Conservation (phyloP, 2,329 filamentous ascomycete genomes). For the Xylaria sp. region DNA sequence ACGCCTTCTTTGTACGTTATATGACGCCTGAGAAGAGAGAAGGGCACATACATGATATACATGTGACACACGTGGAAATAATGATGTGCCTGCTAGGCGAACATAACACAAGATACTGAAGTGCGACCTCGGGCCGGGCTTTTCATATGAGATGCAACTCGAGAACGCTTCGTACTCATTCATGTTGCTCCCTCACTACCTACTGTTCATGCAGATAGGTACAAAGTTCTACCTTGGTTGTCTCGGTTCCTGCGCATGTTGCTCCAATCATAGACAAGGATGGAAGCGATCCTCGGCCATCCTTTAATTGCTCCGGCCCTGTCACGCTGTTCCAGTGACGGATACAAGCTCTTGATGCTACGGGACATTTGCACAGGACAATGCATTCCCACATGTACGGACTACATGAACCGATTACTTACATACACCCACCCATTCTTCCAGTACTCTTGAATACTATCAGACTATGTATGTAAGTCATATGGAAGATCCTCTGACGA, state of each 20-base stretch:
- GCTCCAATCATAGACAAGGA: constrained; percentile 1
- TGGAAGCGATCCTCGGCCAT: constrained; percentile 12
- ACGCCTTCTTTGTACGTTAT: background rate
- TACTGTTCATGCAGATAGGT: background rate
- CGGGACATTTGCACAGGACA: too few relatives aligned
- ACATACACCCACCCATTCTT: too few relatives aligned
- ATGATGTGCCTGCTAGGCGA: too few relatives aligned
- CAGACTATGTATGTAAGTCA: too few relatives aligned
- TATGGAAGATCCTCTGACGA: too few relatives aligned
- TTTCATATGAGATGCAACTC: background rate
- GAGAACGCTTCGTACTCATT: background rate
- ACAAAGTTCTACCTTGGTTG: background rate
- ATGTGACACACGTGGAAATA: too few relatives aligned
- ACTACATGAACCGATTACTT: too few relatives aligned
- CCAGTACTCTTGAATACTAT: too few relatives aligned
- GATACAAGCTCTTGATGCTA: background rate
- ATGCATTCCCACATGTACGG: too few relatives aligned
- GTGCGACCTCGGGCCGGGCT: background rate
- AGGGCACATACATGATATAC: background rate
- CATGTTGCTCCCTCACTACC: background rate
- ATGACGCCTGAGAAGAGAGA: background rate
- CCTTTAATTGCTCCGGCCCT: constrained; percentile 14
- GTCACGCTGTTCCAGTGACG: background rate
- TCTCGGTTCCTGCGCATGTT: background rate
- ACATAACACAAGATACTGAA: background rate